A percentile compares a stretch with the other conserved stretches of the same genome.
Conservation (phyloP, 2,329 filamentous ascomycete species). For the Epicoccum nigrum region DNA sequence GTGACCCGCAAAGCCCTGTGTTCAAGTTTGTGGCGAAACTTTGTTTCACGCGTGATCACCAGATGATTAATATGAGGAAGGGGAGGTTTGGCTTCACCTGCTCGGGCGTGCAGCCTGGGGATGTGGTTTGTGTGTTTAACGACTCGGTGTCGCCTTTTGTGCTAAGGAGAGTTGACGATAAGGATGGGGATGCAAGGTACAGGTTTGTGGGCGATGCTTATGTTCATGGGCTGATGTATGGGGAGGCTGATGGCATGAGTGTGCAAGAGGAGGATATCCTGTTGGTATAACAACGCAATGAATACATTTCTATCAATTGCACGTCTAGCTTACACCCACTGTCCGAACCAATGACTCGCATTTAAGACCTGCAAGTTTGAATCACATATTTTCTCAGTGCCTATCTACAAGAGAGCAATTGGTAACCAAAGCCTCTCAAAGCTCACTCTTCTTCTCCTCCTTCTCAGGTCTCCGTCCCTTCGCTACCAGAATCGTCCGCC, state of each 20-base stretch:
- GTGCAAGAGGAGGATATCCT: constrained; percentile 1
- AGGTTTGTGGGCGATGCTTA: constrained; percentile 14
- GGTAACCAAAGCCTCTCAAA: too few species aligned
- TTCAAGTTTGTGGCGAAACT: neutral
- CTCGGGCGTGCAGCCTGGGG: neutral
- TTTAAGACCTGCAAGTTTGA: too few species aligned
- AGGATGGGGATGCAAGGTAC: neutral
- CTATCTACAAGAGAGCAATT: too few species aligned
- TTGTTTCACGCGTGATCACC: neutral
- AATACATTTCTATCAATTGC: neutral
- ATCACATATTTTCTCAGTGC: too few species aligned
- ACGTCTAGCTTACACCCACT: too few species aligned
- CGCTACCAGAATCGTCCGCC: constrained; percentile 58
- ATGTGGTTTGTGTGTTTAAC: constrained; percentile 13
- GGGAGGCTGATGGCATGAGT: constrained; percentile 11
- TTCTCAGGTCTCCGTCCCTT: constrained; percentile 54
- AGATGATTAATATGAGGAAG: neutral
- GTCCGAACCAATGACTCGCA: too few species aligned
- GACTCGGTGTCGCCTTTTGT: neutral
- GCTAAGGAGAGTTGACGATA: neutral
- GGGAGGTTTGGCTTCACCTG: neutral
- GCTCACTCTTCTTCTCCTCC: constrained; percentile 36
- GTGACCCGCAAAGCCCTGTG: neutral
- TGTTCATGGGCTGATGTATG: constrained; percentile 11
- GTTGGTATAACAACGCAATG: constrained; percentile 1